phyloP scores from a whole-genome alignment of 441 rosid species.

The Biscutella auriculata region DNA sequence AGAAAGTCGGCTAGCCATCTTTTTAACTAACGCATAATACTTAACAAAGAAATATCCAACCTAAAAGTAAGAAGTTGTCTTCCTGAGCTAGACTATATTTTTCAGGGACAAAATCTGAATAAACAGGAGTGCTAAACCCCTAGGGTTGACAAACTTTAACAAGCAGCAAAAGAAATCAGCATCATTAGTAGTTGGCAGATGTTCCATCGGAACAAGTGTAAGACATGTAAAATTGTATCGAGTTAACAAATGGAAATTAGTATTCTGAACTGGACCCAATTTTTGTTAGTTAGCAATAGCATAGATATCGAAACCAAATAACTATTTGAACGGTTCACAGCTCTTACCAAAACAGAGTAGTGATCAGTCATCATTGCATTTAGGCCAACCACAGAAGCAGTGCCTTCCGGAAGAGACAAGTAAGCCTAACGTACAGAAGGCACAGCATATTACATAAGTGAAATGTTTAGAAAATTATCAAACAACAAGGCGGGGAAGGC shows the following conservation, averaged over 20 bases:
- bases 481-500: conserved; percentile 2
- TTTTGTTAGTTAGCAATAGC: not conserved
- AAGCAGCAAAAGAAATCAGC: not conserved
- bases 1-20: not conserved
- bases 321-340: not conserved
- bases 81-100: not conserved
- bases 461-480: not conserved
- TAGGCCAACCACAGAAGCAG: conserved; percentile 53
- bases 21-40: not conserved
- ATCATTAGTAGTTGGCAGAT: conserved; percentile 7
- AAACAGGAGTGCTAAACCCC: not conserved
- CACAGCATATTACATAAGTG: conserved; percentile 5
- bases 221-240: not conserved
- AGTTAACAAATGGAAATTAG: conserved; percentile 5
- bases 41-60: not conserved
- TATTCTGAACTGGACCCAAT: conserved; percentile 4
- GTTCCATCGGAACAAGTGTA: not conserved
- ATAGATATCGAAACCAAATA: conserved; percentile 1
- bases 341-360: conserved; percentile 42
- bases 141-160: not conserved
- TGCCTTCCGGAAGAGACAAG: conserved; percentile 66
- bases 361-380: conserved; percentile 64
- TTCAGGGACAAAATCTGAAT: not conserved
- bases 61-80: not conserved
- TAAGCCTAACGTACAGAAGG: conserved; percentile 37